phyloP scores from a whole-genome alignment of 2,329 filamentous ascomycete species.

The Emericellopsis cladophorae region DNA sequence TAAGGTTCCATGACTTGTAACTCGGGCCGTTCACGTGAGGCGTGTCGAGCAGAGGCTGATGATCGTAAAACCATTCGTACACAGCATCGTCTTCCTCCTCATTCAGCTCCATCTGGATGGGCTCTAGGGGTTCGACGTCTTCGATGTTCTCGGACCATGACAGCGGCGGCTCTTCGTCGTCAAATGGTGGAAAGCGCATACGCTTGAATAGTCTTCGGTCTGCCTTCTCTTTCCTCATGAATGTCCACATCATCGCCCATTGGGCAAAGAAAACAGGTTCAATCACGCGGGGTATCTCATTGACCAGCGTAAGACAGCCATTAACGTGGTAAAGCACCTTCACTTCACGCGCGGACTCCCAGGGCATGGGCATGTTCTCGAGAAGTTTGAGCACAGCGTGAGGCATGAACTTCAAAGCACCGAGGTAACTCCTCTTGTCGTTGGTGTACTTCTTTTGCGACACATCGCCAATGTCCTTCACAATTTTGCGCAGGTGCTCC shows the following conservation, averaged over 20 bases:
- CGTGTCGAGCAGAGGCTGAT: conserved; percentile 80
- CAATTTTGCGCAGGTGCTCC: conserved; percentile 95
- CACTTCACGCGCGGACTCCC: conserved; percentile 91
- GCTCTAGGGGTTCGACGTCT: conserved; percentile 92
- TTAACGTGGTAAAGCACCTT: conserved; percentile 98
- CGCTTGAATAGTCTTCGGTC: conserved; percentile 93
- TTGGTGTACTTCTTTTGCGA: conserved; percentile 99
- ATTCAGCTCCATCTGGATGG: conserved; percentile 96
- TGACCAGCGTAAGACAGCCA: conserved; percentile 90
- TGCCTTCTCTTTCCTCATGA: conserved; percentile 96
- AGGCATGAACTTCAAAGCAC: conserved; percentile 97
- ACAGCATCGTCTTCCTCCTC: conserved; percentile 86
- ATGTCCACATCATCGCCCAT: conserved; percentile 99
- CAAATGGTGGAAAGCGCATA: conserved; percentile 97
- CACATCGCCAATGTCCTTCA: conserved; percentile 96
- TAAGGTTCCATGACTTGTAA: conserved; percentile 92
- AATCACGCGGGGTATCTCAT: conserved; percentile 92
- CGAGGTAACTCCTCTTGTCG: conserved; percentile 95
- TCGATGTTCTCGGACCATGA: conserved; percentile 99
- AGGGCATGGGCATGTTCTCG: conserved; percentile 99
- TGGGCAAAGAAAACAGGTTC: conserved; percentile 97
- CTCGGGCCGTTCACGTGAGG: conserved; percentile 91
- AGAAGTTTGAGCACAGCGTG: conserved; percentile 93
- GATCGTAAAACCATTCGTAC: conserved; percentile 96
- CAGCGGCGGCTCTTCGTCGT: conserved; percentile 93